phyloP scores from a whole-genome alignment of 176 grass and related monocot species.

The Oryza longistaminata region DNA sequence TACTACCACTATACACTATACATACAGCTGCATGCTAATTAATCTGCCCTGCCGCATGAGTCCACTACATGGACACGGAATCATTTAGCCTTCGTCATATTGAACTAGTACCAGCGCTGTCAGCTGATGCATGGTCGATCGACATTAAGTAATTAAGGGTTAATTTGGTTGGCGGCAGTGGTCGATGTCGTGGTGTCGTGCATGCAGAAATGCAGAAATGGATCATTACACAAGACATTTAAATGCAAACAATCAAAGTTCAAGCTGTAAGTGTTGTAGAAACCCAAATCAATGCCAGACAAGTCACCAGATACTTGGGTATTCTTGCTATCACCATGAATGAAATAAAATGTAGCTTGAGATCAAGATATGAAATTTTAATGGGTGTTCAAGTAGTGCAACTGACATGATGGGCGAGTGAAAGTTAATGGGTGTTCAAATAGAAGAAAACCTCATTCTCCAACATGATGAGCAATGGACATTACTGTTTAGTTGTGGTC shows the following conservation, averaged over 20 bases:
- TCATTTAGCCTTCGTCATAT: no score
- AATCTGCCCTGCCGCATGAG: no score
- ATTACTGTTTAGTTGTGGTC: not conserved
- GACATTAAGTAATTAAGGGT: no score
- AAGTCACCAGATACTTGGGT: not conserved
- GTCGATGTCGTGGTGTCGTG: no score
- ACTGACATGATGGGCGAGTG: no score
- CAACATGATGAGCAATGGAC: not conserved
- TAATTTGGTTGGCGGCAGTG: no score
- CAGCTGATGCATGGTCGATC: no score
- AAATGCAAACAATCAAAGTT: constrained; percentile 4
- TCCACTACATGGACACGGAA: no score
- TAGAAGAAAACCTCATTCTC: not conserved
- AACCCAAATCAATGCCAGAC: constrained; percentile 6
- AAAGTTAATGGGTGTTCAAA: not conserved
- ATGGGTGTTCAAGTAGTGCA: not conserved
- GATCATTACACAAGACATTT: constrained; percentile 7
- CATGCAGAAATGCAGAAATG: constrained; percentile 4
- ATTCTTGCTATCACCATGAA: constrained; percentile 7
- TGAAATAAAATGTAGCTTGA: not conserved
- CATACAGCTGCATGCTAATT: no score
- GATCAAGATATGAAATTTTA: not conserved
- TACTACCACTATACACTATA: no score
- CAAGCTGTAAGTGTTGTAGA: not conserved
- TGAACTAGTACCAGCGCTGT: no score